Percentiles rank a stretch among this genome's conserved stretches.
phyloP scores from a whole-genome alignment of 208 protist genomes.

The Acanthamoeba royreba region DNA sequence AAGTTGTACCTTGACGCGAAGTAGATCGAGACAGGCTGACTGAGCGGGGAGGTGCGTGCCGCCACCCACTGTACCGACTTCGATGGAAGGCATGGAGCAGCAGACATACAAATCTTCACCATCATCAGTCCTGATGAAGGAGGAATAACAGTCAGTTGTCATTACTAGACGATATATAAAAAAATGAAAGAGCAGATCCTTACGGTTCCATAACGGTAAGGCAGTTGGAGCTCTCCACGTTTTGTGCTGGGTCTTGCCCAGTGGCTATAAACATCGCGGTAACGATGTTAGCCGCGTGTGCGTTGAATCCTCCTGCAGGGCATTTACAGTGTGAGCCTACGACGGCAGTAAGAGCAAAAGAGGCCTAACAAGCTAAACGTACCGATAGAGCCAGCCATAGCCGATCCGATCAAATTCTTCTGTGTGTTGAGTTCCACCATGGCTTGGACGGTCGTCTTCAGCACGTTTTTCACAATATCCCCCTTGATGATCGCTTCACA shows the following conservation, averaged over 20 bases:
- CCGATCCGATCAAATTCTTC: conserved; percentile 97
- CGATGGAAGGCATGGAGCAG: conserved; percentile 96
- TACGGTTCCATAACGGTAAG: conserved; percentile 92
- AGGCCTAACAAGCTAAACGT: neutral
- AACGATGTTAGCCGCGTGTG: conserved; percentile 97
- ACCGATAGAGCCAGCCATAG: conserved; percentile 92
- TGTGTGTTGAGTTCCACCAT: conserved; percentile 90
- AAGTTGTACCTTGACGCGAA: conserved; percentile 84
- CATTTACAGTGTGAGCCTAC: neutral
- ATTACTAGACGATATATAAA: neutral
- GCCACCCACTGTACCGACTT: conserved; percentile 97
- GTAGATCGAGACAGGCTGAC: conserved; percentile 89
- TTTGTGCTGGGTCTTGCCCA: conserved; percentile 98
- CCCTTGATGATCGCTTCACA: conserved; percentile 90
- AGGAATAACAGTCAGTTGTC: neutral
- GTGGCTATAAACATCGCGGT: conserved; percentile 95
- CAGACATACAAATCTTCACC: conserved; percentile 90
- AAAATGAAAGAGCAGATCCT: neutral
- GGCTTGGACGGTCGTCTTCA: conserved; percentile 92
- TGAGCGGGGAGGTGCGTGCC: conserved; percentile 94
- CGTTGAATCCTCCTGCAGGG: conserved; percentile 92
- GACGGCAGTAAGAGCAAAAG: neutral
- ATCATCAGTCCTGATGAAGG: conserved; percentile 73
- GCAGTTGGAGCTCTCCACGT: conserved; percentile 95
- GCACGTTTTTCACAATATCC: conserved; percentile 87